A percentile compares a stretch with the other conserved stretches of the same genome.
Evolutionary conservation across 2,329 filamentous ascomycete genomes (phyloP).

Genomic region (Penicillium sp.): DNA sequence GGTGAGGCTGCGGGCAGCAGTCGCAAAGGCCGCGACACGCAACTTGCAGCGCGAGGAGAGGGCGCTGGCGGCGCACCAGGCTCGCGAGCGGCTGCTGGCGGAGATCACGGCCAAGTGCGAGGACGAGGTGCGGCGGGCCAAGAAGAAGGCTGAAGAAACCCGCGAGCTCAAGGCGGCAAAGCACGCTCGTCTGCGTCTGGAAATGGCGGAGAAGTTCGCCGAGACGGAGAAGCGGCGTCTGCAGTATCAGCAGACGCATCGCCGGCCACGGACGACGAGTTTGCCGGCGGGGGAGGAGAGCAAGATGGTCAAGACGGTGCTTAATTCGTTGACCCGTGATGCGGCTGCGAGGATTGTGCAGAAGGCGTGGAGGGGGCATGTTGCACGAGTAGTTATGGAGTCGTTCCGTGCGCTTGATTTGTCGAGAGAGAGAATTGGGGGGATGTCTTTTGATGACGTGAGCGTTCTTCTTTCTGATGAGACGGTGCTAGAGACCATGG

Average conservation of each 20-base stretch:
- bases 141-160: conserved; percentile 64
- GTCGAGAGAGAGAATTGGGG: conserved; percentile 49
- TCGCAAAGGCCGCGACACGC: conserved; percentile 57
- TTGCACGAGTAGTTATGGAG: conserved; percentile 46
- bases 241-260: conserved; percentile 44
- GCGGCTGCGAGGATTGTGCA: conserved; percentile 57
- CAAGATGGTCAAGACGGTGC: conserved; percentile 32
- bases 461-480: conserved; percentile 53
- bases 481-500: conserved; percentile 50
- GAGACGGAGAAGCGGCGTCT: conserved; percentile 58
- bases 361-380: conserved; percentile 52
- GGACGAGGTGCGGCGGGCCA: conserved; percentile 62
- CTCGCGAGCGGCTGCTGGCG: conserved; percentile 60
- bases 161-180: conserved; percentile 62
- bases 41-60: conserved; percentile 58
- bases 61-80: conserved; percentile 59
- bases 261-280: conserved; percentile 51
- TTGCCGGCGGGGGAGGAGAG: conserved; percentile 44
- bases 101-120: conserved; percentile 63
- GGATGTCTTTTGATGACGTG: conserved; percentile 57
- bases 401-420: conserved; percentile 51
- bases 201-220: conserved; percentile 63
- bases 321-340: conserved; percentile 44
- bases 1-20: conserved; percentile 59
- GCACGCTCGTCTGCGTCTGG: conserved; percentile 54